Percentiles rank a stretch among this genome's conserved stretches.
phyloP scores from a whole-genome alignment of 2,329 filamentous ascomycete genomes.

The Penicillium oxalicum region DNA sequence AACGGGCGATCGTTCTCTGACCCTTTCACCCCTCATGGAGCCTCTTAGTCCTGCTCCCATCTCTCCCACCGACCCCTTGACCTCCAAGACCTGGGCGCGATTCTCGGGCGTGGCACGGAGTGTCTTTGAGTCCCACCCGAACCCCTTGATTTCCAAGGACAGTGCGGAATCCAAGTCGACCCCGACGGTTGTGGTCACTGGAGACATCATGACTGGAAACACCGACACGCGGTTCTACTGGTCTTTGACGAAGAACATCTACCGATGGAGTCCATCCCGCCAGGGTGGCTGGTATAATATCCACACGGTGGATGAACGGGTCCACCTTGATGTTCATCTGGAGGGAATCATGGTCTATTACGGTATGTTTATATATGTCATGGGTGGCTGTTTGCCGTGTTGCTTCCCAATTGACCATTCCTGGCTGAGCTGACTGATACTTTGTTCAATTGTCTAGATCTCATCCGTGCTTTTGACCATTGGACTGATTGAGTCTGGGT shows the following conservation, averaged over 20 bases:
- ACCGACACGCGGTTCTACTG: slow-evolving; percentile 51
- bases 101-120: slow-evolving; percentile 38
- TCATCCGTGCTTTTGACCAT: too few species aligned
- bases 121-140: slow-evolving; percentile 34
- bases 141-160: slow-evolving; percentile 19
- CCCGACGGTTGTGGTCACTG: slow-evolving; percentile 37
- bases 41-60: slow-evolving; percentile 29
- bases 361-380: slow-evolving; percentile 13
- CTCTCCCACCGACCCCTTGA: slow-evolving; percentile 29
- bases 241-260: slow-evolving; percentile 49
- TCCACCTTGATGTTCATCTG: slow-evolving; percentile 40
- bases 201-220: slow-evolving; percentile 49
- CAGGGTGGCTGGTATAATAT: slow-evolving; percentile 41
- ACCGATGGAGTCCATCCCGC: slow-evolving; percentile 47
- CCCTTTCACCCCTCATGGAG: slow-evolving; percentile 26
- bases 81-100: slow-evolving; percentile 29
- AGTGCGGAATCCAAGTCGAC: slow-evolving; percentile 17
- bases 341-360: slow-evolving; percentile 42
- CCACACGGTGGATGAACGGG: slow-evolving; percentile 48
- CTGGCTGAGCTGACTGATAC: too few species aligned
- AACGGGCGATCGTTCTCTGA: slow-evolving; percentile 23
- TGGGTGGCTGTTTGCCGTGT: too few species aligned
- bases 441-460: too few species aligned
- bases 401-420: too few species aligned
- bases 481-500: too few species aligned